These are phyloP conservation scores for Neonothopanus nambi DNA, from an alignment of 1,284 basidiomycete genomes.

Conservation along the genomic window DNA sequence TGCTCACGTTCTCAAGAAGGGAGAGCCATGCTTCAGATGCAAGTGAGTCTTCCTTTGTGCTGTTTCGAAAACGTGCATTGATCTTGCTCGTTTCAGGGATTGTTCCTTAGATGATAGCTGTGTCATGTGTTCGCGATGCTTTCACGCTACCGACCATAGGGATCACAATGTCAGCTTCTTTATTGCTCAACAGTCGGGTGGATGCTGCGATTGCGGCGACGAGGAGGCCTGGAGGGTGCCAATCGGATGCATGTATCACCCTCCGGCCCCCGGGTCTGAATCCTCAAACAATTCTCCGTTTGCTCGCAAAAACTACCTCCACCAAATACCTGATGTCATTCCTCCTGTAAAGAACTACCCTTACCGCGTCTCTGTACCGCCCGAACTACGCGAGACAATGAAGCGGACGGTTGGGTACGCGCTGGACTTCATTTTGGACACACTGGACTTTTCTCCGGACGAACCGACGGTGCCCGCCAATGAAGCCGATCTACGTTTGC, in stretches of 20 bases:
- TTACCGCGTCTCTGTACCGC: constrained; percentile 53
- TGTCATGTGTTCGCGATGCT: constrained; percentile 86
- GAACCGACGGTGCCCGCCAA: constrained; percentile 69
- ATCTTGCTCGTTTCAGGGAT: constrained; percentile 53
- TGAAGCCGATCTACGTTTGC: constrained; percentile 67
- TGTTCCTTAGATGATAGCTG: constrained; percentile 88
- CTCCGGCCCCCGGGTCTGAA: constrained; percentile 36
- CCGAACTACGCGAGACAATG: constrained; percentile 72
- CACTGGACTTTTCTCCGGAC: constrained; percentile 86
- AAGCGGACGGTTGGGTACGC: constrained; percentile 73
- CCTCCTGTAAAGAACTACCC: constrained; percentile 63
- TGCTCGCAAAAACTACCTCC: constrained; percentile 36
- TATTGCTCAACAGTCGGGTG: constrained; percentile 86
- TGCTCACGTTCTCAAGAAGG: constrained; percentile 78
- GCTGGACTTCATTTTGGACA: constrained; percentile 83
- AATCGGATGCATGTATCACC: constrained; percentile 74
- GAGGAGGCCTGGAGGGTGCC: constrained; percentile 77
- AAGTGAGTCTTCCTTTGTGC: constrained; percentile 60
- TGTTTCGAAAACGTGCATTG: background rate
- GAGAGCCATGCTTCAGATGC: constrained; percentile 88
- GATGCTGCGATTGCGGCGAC: constrained; percentile 93
- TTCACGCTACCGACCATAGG: constrained; percentile 79
- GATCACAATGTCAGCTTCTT: constrained; percentile 92
- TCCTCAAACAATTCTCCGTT: constrained; percentile 23
- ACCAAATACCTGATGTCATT: constrained; percentile 44